Percentiles rank a stretch among this genome's conserved stretches.
Evolutionary conservation across 202 grass and related monocot genomes (phyloP).

Genomic region (Carex arenaria): DNA sequence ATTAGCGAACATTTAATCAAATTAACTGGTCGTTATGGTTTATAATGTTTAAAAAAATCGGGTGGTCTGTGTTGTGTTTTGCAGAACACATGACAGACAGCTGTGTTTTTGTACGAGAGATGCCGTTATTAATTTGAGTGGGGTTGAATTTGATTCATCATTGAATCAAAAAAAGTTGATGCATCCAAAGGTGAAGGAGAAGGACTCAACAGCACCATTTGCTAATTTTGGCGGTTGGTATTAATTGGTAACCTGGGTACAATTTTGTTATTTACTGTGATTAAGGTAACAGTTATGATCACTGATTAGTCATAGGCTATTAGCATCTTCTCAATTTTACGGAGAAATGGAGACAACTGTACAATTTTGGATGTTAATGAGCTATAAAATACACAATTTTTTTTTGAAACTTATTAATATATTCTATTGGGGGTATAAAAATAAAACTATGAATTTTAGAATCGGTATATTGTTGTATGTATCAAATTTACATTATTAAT

Average conservation of each 20-base stretch:
- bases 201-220: not conserved
- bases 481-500: not conserved
- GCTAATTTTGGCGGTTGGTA: not conserved
- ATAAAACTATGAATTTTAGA: not conserved
- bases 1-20: too few species aligned
- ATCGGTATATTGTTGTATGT: too few species aligned
- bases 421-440: not conserved
- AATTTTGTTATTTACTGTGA: not conserved
- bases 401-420: too few species aligned
- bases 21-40: too few species aligned
- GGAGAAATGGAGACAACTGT: not conserved
- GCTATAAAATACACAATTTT: not conserved
- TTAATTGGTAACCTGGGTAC: not conserved
- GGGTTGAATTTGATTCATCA: not conserved
- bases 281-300: not conserved
- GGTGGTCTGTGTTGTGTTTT: not conserved
- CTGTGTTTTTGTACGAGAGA: slow-evolving; percentile 9
- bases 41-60: too few species aligned
- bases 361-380: too few species aligned
- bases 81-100: slow-evolving; percentile 14
- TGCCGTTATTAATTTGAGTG: not conserved
- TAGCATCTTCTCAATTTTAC: not conserved
- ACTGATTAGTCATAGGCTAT: not conserved
- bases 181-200: not conserved
- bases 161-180: not conserved